Evolutionary conservation across 371 early-diverging fungal genomes (phyloP).

Genomic region (Neoconidiobolus thromboides): DNA sequence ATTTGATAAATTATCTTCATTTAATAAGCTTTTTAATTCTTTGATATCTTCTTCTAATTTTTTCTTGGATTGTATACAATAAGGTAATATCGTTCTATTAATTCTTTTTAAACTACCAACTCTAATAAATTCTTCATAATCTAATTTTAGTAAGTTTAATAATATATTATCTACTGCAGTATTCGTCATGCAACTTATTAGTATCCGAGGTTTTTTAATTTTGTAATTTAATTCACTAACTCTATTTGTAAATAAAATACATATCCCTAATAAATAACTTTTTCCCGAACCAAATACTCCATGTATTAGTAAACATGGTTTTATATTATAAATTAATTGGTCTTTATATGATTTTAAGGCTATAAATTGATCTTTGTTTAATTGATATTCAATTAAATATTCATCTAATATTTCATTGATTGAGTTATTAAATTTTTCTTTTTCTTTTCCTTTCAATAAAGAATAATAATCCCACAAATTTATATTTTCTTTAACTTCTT

Average conservation of each 20-base stretch:
- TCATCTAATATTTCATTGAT: slow-evolving; percentile 5
- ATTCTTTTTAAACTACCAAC: slow-evolving; percentile 66
- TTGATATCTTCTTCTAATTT: slow-evolving; percentile 22
- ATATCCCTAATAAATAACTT: slow-evolving; percentile 45
- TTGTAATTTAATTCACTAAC: slow-evolving; percentile 11
- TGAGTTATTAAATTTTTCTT: neutral
- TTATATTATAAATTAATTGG: slow-evolving; percentile 19
- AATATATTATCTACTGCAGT: slow-evolving; percentile 78
- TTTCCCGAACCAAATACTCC: slow-evolving; percentile 53
- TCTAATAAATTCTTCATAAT: slow-evolving; percentile 55
- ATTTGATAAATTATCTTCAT: slow-evolving; percentile 13
- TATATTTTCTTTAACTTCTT: too few species aligned
- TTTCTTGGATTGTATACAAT: slow-evolving; percentile 25
- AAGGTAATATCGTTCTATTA: slow-evolving; percentile 35
- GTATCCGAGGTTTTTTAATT: slow-evolving; percentile 13
- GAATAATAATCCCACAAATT: neutral
- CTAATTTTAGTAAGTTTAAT: slow-evolving; percentile 31
- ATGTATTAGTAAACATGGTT: slow-evolving; percentile 7
- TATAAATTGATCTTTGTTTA: slow-evolving; percentile 41
- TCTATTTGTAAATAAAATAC: slow-evolving; percentile 41
- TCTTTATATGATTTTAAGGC: slow-evolving; percentile 26
- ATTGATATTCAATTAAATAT: slow-evolving; percentile 12
- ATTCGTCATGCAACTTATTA: slow-evolving; percentile 42
- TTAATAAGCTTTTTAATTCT: slow-evolving; percentile 44
- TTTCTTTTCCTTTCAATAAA: neutral